A percentile compares a stretch with the other conserved stretches of the same genome.
Evolutionary conservation across 2,329 filamentous ascomycete genomes (phyloP).

Genomic region (Leptographium galeiforme): DNA sequence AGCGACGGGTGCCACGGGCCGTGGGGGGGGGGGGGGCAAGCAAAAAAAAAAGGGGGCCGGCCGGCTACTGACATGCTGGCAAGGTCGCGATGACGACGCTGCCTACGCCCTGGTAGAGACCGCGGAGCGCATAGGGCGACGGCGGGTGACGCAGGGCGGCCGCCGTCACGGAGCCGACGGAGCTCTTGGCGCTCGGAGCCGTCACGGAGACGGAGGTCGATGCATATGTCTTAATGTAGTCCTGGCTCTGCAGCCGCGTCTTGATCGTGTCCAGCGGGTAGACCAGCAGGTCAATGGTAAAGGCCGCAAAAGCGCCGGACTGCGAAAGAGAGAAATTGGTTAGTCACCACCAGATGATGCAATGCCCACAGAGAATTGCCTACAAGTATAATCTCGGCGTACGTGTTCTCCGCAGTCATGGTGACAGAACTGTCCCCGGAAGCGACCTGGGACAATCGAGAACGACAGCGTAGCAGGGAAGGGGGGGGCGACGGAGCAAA

Average conservation of each 20-base stretch:
- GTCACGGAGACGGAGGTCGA: constrained; percentile 25
- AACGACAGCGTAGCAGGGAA: not conserved
- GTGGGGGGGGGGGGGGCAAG: too few relatives aligned
- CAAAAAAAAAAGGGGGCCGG: not conserved
- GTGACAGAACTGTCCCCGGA: not conserved
- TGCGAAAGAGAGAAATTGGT: constrained; percentile 19
- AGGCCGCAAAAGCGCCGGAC: constrained; percentile 76
- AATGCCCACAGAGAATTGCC: not conserved
- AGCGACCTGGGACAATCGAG: not conserved
- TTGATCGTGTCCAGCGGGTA: constrained; percentile 87
- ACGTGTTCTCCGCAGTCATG: constrained; percentile 1
- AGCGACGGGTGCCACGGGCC: too few relatives aligned
- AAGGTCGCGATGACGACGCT: constrained; percentile 75
- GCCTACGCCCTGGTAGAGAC: constrained; percentile 77
- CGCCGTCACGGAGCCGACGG: not conserved
- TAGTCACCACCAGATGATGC: not conserved
- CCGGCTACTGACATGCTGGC: constrained; percentile 52
- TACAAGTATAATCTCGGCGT: constrained; percentile 1
- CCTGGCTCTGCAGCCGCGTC: constrained; percentile 67
- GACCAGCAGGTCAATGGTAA: constrained; percentile 72
- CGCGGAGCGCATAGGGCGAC: constrained; percentile 42
- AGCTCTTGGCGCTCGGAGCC: not conserved
- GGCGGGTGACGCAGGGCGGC: not conserved
- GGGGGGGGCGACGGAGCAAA: not conserved
- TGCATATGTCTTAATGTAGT: constrained; percentile 50